Evolutionary conservation across 805 yeast genomes (phyloP), one percentile per base, ranked within the genome.

Genomic region (Myxozyma monticola): DNA sequence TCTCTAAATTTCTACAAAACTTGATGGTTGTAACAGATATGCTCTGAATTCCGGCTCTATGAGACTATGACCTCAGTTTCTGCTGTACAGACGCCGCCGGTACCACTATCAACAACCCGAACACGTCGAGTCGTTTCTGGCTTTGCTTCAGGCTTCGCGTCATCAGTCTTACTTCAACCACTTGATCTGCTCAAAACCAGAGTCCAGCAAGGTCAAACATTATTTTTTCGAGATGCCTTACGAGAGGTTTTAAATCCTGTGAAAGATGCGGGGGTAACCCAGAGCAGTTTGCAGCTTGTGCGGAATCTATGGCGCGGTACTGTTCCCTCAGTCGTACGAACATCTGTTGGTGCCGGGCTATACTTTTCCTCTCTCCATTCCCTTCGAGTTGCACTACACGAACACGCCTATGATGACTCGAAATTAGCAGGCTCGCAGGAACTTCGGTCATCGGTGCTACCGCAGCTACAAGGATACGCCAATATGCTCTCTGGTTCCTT

Each of bases 341-440:
- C 96, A 0, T 88, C 96, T 0, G 73, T 88, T 10, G 99, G 99
- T 0, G 85, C 95, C 37, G 96, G 93, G 0, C 68, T 93, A 29
- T 93, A 93, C 62, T 74, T 93, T 45, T 77, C 96, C 0, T 75
- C 84, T 14, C 70, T 93, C 47, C 85, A 88, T 51, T 59, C 75
- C 4, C 71, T 82, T 48, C 73, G 98, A 51, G 37, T 37, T n/a
- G 24, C 37, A 7, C 25, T 36, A 20, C 31, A 21, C 2, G n/a
- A 25, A 4, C 15, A 35, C 26, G 18, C 40, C 24, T 22, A 41
- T n/a, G 26, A 21, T 3, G 10, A 33, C 25, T 22, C 37, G 8
- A 12, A 37, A 30, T 2, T n/a, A 10, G 12, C 20, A 9, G 7
- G 28, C 6, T 12, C n/a, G 21, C 8, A 22, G 12, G 20, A 42